A percentile compares a stretch with the other conserved stretches of the same genome.
phyloP scores from a whole-genome alignment of 2,329 filamentous ascomycete genomes.

The Massarina eburnea region DNA sequence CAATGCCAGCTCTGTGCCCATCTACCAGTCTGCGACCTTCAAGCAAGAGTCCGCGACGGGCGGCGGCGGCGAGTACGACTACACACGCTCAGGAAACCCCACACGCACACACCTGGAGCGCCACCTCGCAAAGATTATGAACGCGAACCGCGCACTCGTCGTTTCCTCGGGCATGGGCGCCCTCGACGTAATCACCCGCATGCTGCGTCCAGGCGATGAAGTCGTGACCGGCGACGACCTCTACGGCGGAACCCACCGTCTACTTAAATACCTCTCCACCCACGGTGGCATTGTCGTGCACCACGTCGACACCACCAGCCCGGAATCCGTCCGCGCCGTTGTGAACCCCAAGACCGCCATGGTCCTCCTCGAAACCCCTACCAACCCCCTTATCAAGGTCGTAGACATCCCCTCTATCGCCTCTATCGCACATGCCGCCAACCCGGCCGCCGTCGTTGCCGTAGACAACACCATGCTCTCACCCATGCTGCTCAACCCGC shows the following conservation, averaged over 20 bases:
- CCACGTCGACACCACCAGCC: slow-evolving; percentile 89
- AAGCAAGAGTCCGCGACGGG: slow-evolving; percentile 83
- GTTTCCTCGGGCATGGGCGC: slow-evolving; percentile 98
- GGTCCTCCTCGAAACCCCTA: slow-evolving; percentile 94
- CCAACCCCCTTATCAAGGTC: slow-evolving; percentile 97
- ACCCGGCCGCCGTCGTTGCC: slow-evolving; percentile 77
- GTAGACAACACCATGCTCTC: slow-evolving; percentile 99
- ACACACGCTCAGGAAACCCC: slow-evolving; percentile 95
- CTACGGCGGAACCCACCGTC: slow-evolving; percentile 91
- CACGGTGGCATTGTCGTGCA: slow-evolving; percentile 92
- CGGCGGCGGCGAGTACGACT: slow-evolving; percentile 89
- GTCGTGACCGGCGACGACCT: slow-evolving; percentile 96
- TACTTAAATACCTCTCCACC: slow-evolving; percentile 87
- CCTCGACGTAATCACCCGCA: slow-evolving; percentile 89
- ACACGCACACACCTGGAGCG: slow-evolving; percentile 94
- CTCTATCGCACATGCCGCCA: slow-evolving; percentile 72
- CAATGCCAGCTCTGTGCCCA: slow-evolving; percentile 92
- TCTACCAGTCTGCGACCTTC: slow-evolving; percentile 98
- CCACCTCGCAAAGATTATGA: slow-evolving; percentile 99
- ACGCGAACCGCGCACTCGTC: slow-evolving; percentile 83
- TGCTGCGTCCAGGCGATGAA: slow-evolving; percentile 90
- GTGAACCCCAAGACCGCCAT: slow-evolving; percentile 84
- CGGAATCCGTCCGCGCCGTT: slow-evolving; percentile 68
- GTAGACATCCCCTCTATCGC: slow-evolving; percentile 87
- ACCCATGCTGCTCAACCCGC: slow-evolving; percentile 87